Base-by-base conservation (phyloP, 768 basidiomycete genomes). In the Lactarius vividus region DNA sequence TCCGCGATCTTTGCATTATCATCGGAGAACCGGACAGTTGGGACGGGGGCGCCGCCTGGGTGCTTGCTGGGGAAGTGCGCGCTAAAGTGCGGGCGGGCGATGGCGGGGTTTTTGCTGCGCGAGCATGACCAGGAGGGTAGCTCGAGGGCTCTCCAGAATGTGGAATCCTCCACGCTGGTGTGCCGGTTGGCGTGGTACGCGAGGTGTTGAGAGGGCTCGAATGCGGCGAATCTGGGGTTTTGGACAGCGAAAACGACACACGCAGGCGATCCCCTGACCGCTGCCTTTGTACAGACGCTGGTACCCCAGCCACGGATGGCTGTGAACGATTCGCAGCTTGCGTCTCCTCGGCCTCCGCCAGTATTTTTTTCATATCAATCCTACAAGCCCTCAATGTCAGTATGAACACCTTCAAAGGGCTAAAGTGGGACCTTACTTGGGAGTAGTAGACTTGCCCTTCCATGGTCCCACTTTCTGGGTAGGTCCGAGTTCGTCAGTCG, bases 291-390 rank as follows among this genome's bases (percentile, higher is more conserved):
- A 67, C 35, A 6, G 52, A 4, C 16, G 49, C 54, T 39, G 28
- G 40, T 28, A 42, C 9, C 15, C 52, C 44, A 7, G 35, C 16
- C 58, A 63, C 23, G 65, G 63, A 18, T 59, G 71, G 62, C 70
- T 75, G 35, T 11, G n/a, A 39, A 26, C 66, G 66, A 39, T 37
- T 52, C 3, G 59, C 49, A 16, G 54, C 56, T 66, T 74, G 18
- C 72, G 77, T 57, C 31, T 49, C 58, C 44, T 82, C 85, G 1
- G 88, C 83, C 75, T 95, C 95, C 0, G 89, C 91, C 84, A 98
- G 92, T 64, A 98, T 85, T 18, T 84, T 77, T 71, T 89, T 90
- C 84, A 98, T 88, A 73, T 96, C 92, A 15, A 88, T 84, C 28
- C 91, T 94, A 66, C 10, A 67, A 28, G 49, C 0, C 0, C 33